phyloP scores from a whole-genome alignment of 2,329 filamentous ascomycete species.

The Leptosphaerulina australis region DNA sequence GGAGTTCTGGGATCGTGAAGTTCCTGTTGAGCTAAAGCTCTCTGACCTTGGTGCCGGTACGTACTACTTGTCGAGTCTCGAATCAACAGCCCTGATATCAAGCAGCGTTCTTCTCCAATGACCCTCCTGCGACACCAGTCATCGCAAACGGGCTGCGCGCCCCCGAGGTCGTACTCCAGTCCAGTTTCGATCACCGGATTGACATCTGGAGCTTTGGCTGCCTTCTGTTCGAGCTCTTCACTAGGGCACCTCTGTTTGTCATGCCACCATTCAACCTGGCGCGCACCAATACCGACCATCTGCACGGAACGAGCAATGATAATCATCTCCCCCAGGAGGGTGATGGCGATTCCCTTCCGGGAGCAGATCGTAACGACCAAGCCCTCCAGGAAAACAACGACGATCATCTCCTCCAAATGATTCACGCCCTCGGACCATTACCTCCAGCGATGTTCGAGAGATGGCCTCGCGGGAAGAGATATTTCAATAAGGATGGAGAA shows the following conservation, averaged over 20 bases:
- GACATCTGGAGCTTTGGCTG: constrained; percentile 6
- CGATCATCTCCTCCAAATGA: constrained; percentile 15
- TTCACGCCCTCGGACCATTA: constrained; percentile 14
- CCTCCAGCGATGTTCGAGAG: constrained; percentile 14
- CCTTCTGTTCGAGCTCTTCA: constrained; percentile 4
- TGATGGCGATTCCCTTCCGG: constrained; percentile 12
- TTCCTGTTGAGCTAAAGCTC: constrained; percentile 7
- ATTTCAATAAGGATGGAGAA: constrained; percentile 16
- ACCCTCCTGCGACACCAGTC: constrained; percentile 7
- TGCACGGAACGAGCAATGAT: constrained; percentile 16
- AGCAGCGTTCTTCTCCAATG: constrained; percentile 11
- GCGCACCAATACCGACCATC: constrained; percentile 13
- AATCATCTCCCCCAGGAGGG: constrained; percentile 12
- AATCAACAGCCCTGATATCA: constrained; percentile 9
- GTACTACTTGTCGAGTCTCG: constrained; percentile 9
- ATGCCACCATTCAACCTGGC: constrained; percentile 12
- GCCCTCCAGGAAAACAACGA: constrained; percentile 13
- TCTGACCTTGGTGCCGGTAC: constrained; percentile 14
- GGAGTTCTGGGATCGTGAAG: constrained; percentile 16
- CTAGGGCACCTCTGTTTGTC: constrained; percentile 12
- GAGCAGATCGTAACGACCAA: constrained; percentile 14
- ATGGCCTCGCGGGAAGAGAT: constrained; percentile 15
- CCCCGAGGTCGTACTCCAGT: constrained; percentile 5
- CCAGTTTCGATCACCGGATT: constrained; percentile 2
- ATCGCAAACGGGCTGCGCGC: constrained; percentile 10